Evolutionary conservation across 768 basidiomycete species (phyloP), one percentile per base, ranked within the genome.

Genomic region (Podaxis sp.): DNA sequence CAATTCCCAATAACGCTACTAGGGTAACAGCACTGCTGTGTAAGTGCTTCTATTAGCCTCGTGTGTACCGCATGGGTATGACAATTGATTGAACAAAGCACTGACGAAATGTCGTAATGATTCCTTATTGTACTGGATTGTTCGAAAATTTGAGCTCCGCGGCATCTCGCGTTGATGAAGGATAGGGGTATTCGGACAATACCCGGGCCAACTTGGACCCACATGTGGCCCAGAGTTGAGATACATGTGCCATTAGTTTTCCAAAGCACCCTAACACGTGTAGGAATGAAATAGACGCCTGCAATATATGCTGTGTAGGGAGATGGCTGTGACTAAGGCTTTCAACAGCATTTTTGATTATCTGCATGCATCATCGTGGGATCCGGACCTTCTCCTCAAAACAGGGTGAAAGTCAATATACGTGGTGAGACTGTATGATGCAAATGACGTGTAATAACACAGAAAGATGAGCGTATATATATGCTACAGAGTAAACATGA

Each of bases 181-280:
- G 54, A 56, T 56, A 56, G 54, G 54, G 54, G 54, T 19, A 33
- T 33, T 12, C 39, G n/a, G 54, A 38, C 13, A 15, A n/a, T 15
- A 33, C 52, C 52, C 5, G 49, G 22, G 17, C 44, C 44, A 54
- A 56, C 54, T 40, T 40, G 54, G 54, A 56, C 54, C 54, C 54
- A 56, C 54, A 56, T n/a, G 8, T n/a, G 7, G 38, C 4, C 19
- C 52, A n/a, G 19, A 42, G 4, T 12, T 24, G 17, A 26, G 9
- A 4, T 6, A 33, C 13, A 6, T 40, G 38, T 13, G 39, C 7
- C 54, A 56, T 24, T 56, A 7, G 6, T 22, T 28, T 3, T 39
- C 15, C 54, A n/a, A 56, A 19, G 44, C 33, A 59, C 56, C 39
- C 39, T 26, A 42, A 44, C 40, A 42, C 40, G 40, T 42, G 26